Conservation (phyloP, 768 basidiomycete species). For the Boletus insuetus region DNA sequence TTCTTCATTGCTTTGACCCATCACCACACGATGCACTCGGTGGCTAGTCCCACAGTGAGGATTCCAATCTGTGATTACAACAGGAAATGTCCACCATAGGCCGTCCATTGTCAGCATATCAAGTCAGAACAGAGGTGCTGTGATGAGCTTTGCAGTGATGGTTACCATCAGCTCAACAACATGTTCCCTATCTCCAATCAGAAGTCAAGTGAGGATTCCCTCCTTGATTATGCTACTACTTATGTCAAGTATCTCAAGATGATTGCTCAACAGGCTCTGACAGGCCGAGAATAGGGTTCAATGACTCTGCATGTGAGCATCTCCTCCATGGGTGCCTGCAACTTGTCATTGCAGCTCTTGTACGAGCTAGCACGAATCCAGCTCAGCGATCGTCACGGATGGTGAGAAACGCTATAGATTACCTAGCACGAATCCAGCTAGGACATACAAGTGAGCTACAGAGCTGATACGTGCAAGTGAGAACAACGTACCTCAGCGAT, state of each 20-base stretch:
- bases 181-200: conserved; percentile 87
- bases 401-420: not conserved
- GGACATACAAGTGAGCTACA: not conserved
- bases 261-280: conserved; percentile 71
- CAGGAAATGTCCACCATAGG: conserved; percentile 72
- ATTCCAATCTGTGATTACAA: conserved; percentile 52
- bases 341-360: not conserved
- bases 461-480: not conserved
- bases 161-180: conserved; percentile 87
- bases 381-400: not conserved
- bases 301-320: conserved; percentile 61
- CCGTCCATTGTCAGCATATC: conserved; percentile 88
- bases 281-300: conserved; percentile 78
- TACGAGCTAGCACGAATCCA: not conserved
- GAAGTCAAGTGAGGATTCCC: conserved; percentile 88
- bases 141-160: conserved; percentile 90
- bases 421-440: not conserved
- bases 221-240: conserved; percentile 84
- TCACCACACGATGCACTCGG: too few relatives aligned
- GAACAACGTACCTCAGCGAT: not conserved
- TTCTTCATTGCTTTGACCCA: too few relatives aligned
- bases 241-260: conserved; percentile 88
- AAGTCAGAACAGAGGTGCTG: conserved; percentile 90
- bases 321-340: not conserved
- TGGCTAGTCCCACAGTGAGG: too few relatives aligned